Conservation (phyloP, 2,329 filamentous ascomycete genomes). For the Monascus ruber region DNA sequence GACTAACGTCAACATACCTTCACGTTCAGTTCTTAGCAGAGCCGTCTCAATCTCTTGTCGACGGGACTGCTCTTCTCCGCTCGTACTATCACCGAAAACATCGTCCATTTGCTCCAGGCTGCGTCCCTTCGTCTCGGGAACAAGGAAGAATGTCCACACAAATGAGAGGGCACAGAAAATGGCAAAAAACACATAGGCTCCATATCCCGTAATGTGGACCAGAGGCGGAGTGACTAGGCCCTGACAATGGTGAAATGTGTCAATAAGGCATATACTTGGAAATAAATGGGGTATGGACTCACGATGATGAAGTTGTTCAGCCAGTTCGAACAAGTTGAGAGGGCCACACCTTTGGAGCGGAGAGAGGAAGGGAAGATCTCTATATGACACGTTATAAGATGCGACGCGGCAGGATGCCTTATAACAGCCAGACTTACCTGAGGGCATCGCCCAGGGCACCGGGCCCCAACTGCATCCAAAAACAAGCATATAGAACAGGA, state of each 20-base stretch:
- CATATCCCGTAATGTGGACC: constrained; percentile 44
- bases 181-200: constrained; percentile 49
- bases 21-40: constrained; percentile 11
- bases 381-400: constrained; percentile 17
- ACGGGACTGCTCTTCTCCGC: constrained; percentile 18
- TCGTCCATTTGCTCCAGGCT: constrained; percentile 46
- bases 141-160: constrained; percentile 42
- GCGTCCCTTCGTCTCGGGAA: constrained; percentile 47
- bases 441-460: constrained; percentile 35
- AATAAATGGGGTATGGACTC: constrained; percentile 14
- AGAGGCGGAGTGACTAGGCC: constrained; percentile 56
- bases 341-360: constrained; percentile 54
- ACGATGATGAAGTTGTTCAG: constrained; percentile 52
- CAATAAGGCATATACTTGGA: neutral
- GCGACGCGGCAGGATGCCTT: neutral
- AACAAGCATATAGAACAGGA: constrained; percentile 52
- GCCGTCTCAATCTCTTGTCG: constrained; percentile 22
- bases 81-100: constrained; percentile 29
- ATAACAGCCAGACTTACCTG: constrained; percentile 9
- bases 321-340: constrained; percentile 55
- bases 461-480: constrained; percentile 52
- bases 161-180: constrained; percentile 41
- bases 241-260: constrained; percentile 5
- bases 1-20: constrained; percentile 4
- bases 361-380: constrained; percentile 55